A percentile compares a stretch with the other conserved stretches of the same genome.
Conservation (phyloP, 768 basidiomycete genomes). For the Boletus reticuloceps region DNA sequence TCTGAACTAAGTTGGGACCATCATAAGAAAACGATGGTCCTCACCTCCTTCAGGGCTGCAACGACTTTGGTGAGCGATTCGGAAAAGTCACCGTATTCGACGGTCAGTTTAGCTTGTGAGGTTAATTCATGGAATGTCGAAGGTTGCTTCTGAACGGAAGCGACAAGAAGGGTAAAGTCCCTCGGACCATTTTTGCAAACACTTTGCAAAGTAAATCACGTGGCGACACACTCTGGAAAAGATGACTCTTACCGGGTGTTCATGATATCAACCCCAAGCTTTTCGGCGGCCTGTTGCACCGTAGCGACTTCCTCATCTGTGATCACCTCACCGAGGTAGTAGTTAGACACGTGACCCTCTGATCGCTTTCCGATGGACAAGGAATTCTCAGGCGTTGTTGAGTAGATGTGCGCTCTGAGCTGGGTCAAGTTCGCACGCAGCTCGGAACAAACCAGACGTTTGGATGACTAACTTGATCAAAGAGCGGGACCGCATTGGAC, state of each 20-base stretch:
- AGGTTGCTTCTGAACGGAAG: conserved; percentile 54
- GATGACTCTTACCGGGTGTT: conserved; percentile 65
- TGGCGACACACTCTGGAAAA: not conserved
- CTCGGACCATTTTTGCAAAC: conserved; percentile 64
- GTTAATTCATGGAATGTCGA: conserved; percentile 45
- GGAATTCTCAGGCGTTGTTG: conserved; percentile 57
- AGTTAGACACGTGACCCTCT: conserved; percentile 78
- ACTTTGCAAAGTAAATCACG: conserved; percentile 34
- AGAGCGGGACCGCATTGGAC: conserved; percentile 53
- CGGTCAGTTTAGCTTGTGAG: conserved; percentile 49
- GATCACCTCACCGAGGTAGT: conserved; percentile 74
- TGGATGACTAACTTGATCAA: conserved; percentile 50
- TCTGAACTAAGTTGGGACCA: not conserved
- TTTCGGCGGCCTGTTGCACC: conserved; percentile 74
- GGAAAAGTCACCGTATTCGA: conserved; percentile 78
- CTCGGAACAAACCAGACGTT: not conserved
- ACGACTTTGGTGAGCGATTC: conserved; percentile 52
- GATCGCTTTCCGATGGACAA: conserved; percentile 79
- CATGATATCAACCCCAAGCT: conserved; percentile 68
- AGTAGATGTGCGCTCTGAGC: conserved; percentile 77
- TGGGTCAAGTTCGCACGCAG: conserved; percentile 26
- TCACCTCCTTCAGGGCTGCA: conserved; percentile 57
- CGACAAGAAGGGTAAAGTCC: conserved; percentile 71
- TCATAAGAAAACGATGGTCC: not conserved
- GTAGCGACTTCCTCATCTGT: conserved; percentile 76